Conservation (phyloP, 371 early-diverging fungal genomes). For the Rhizopus stolonifer region DNA sequence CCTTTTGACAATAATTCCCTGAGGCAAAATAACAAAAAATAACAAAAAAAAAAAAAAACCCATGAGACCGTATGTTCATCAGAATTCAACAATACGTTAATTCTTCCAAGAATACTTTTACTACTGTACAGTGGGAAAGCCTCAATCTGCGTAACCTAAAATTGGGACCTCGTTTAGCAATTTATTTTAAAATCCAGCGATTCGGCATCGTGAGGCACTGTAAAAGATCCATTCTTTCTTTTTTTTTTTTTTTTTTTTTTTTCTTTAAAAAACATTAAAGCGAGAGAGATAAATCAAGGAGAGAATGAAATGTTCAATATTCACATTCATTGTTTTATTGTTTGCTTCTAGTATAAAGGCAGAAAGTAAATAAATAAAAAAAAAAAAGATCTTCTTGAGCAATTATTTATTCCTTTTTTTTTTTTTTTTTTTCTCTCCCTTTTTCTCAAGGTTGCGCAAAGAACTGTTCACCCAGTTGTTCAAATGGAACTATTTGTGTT, state of each 20-base stretch:
- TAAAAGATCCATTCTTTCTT: not conserved
- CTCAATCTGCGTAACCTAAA: not conserved
- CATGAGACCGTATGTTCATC: too few relatives aligned
- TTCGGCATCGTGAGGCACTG: too few relatives aligned
- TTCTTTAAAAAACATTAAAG: not conserved
- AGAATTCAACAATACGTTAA: too few relatives aligned
- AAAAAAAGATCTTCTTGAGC: not conserved
- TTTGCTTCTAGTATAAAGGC: not conserved
- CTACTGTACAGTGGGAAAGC: too few relatives aligned
- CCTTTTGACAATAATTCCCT: too few relatives aligned
- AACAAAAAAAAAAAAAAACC: too few relatives aligned
- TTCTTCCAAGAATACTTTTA: too few relatives aligned
- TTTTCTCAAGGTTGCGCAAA: constrained; percentile 26
- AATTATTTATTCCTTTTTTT: not conserved
- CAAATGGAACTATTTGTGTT: constrained; percentile 28
- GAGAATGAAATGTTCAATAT: not conserved
- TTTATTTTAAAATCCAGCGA: too few relatives aligned
- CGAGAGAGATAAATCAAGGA: not conserved
- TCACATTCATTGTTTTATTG: not conserved
- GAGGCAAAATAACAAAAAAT: too few relatives aligned
- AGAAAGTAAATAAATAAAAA: not conserved
- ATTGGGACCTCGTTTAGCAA: too few relatives aligned
- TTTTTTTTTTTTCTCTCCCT: too few relatives aligned
- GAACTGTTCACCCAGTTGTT: constrained; percentile 33
- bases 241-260: constrained; percentile 10